These are phyloP conservation scores for Phaffomyces thermotolerans DNA, from an alignment of 805 yeast species.

Conservation along the genomic window DNA sequence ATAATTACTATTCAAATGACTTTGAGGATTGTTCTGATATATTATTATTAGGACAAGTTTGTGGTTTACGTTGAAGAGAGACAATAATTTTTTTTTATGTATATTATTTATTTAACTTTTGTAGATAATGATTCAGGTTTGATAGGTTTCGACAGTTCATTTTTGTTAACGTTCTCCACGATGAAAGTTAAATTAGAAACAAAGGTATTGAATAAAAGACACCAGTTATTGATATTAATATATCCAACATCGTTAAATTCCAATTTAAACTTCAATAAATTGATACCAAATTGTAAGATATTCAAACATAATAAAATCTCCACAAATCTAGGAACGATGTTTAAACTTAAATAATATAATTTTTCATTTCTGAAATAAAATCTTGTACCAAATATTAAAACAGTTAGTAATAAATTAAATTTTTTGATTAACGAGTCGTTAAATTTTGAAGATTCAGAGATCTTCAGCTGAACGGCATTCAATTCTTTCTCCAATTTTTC, in stretches of 20 bases:
- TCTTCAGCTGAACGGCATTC: slow-evolving; percentile 94
- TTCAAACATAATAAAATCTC: slow-evolving; percentile 50
- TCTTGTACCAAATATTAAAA: slow-evolving; percentile 26
- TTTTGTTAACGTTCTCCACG: background rate
- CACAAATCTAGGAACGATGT: slow-evolving; percentile 46
- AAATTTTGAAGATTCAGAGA: slow-evolving; percentile 92
- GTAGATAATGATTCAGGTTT: background rate
- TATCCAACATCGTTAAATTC: slow-evolving; percentile 3
- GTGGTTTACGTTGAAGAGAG: slow-evolving; percentile 1
- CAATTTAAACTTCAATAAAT: slow-evolving; percentile 3
- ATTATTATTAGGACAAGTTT: slow-evolving; percentile 10
- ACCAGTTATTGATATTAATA: slow-evolving; percentile 5
- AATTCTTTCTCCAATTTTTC: slow-evolving; percentile 92
- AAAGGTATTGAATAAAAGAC: slow-evolving; percentile 1
- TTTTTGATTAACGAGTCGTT: slow-evolving; percentile 24
- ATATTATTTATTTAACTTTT: background rate
- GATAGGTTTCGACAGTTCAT: background rate
- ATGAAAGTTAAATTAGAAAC: background rate
- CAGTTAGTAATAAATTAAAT: background rate
- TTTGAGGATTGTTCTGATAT: slow-evolving; percentile 22
- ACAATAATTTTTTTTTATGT: background rate
- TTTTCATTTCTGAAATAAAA: slow-evolving; percentile 46
- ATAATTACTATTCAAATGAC: slow-evolving; percentile 18
- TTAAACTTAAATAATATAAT: slow-evolving; percentile 52
- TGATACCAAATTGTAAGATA: background rate